A percentile compares a stretch with the other conserved stretches of the same genome.
These are phyloP conservation scores for Kuraishia floccosa DNA, from an alignment of 805 yeast genomes.

Conservation along the genomic window DNA sequence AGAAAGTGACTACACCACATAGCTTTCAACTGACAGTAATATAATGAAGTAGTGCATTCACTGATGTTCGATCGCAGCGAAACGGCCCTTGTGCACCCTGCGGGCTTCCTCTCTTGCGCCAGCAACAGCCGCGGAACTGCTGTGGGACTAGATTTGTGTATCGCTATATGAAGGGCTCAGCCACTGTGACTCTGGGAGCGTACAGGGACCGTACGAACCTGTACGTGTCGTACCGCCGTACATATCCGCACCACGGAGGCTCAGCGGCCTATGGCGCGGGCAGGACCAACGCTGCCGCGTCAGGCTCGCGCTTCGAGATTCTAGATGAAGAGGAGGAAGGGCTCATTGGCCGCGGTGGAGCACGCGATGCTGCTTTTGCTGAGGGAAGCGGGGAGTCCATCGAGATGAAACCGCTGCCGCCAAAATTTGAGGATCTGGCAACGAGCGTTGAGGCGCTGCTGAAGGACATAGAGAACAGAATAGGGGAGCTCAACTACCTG, in stretches of 20 bases:
- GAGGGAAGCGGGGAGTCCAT: slow-evolving; percentile 21
- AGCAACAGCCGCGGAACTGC: too few species aligned
- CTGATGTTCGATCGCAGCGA: too few species aligned
- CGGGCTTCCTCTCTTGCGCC: too few species aligned
- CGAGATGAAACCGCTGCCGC: slow-evolving; percentile 62
- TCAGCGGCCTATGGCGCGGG: too few species aligned
- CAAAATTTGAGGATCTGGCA: slow-evolving; percentile 66
- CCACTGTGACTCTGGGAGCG: too few species aligned
- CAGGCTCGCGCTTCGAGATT: slow-evolving; percentile 19
- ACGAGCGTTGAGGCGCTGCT: slow-evolving; percentile 59
- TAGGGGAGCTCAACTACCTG: slow-evolving; percentile 51
- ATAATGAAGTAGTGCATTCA: too few species aligned
- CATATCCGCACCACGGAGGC: slow-evolving; percentile 59
- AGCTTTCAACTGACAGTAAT: too few species aligned
- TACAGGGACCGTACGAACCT: slow-evolving; percentile 92
- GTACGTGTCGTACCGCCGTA: slow-evolving; percentile 77
- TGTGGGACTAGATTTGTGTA: too few species aligned
- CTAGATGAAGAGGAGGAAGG: slow-evolving; percentile 49
- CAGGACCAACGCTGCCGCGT: too few species aligned
- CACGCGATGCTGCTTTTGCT: slow-evolving; percentile 11
- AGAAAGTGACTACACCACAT: too few species aligned
- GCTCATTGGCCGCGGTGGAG: slow-evolving; percentile 25
- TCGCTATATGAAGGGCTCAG: too few species aligned
- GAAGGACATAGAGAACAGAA: slow-evolving; percentile 35
- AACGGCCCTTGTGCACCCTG: too few species aligned